These are phyloP conservation scores for Ophioceras dolichostomum DNA, from an alignment of 2,329 filamentous ascomycete genomes.

Conservation along the genomic window DNA sequence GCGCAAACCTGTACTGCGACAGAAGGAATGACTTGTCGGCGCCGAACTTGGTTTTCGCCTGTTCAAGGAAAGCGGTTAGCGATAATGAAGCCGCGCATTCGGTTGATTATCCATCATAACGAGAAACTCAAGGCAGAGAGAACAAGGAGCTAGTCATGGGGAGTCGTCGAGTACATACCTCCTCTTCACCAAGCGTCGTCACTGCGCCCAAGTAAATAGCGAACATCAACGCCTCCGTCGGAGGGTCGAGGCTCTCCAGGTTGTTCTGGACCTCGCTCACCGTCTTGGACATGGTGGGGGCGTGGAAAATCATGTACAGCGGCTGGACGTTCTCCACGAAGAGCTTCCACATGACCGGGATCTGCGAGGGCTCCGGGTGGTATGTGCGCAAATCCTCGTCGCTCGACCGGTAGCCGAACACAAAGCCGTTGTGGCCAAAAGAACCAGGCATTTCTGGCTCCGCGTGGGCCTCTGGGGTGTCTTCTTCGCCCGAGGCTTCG, in stretches of 20 bases:
- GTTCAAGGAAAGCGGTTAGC: not conserved
- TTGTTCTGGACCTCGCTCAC: conserved; percentile 50
- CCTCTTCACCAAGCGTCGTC: conserved; percentile 46
- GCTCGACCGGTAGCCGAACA: conserved; percentile 62
- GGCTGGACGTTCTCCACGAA: conserved; percentile 67
- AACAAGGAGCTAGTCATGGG: not conserved
- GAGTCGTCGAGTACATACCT: conserved; percentile 30
- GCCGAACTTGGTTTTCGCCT: conserved; percentile 39
- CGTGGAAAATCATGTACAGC: conserved; percentile 57
- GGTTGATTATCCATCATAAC: no score
- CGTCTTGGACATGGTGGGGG: conserved; percentile 50
- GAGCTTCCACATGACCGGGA: conserved; percentile 55
- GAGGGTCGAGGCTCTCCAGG: conserved; percentile 41
- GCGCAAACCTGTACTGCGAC: conserved; percentile 37
- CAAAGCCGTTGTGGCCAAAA: conserved; percentile 54
- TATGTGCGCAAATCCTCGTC: conserved; percentile 52
- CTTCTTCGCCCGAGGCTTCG: conserved; percentile 46
- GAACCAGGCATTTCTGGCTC: conserved; percentile 18
- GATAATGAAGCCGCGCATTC: no score
- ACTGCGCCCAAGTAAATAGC: conserved; percentile 47
- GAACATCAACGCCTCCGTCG: conserved; percentile 51
- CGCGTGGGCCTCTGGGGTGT: conserved; percentile 29
- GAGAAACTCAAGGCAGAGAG: not conserved
- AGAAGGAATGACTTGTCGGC: conserved; percentile 30
- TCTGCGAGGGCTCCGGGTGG: conserved; percentile 54